phyloP scores from a whole-genome alignment of 495 filamentous ascomycete genomes.

The Hypoxylon trugodes region DNA sequence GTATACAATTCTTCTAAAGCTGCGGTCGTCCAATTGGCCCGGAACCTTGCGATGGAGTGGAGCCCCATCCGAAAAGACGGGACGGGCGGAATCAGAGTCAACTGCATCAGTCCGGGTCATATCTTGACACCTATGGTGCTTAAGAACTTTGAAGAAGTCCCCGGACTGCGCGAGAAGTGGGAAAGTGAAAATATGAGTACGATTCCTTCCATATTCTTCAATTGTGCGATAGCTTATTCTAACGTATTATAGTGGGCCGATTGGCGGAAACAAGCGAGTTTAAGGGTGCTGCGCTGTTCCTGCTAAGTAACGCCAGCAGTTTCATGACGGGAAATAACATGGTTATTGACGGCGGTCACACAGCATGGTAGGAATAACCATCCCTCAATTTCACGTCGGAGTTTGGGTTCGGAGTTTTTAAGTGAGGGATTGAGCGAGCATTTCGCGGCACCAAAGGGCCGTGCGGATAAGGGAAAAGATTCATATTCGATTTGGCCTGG shows the following conservation, averaged over 20 bases:
- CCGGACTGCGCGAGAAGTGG: conserved; percentile 66
- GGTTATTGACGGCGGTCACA: conserved; percentile 70
- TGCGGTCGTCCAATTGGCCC: conserved; percentile 69
- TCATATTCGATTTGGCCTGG: background rate
- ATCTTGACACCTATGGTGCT: conserved; percentile 78
- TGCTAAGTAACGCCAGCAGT: conserved; percentile 70
- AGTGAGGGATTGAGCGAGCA: background rate
- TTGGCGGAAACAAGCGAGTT: conserved; percentile 72
- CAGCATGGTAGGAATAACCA: no score
- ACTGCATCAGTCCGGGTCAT: conserved; percentile 72
- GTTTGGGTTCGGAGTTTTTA: background rate
- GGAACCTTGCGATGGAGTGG: conserved; percentile 78
- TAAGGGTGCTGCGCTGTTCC: conserved; percentile 63
- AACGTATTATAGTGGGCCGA: conserved; percentile 57
- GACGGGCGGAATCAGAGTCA: conserved; percentile 70
- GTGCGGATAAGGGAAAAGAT: background rate
- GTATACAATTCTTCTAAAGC: conserved; percentile 77
- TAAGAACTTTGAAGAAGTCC: conserved; percentile 71
- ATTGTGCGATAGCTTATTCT: background rate
- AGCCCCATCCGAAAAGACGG: conserved; percentile 53
- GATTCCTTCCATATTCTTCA: background rate
- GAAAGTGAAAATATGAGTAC: conserved; percentile 71
- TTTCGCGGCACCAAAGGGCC: background rate
- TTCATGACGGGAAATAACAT: conserved; percentile 76
- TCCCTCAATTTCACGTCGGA: background rate